Evolutionary conservation across 2,329 filamentous ascomycete species (phyloP).

Genomic region (Aspergillus felis): DNA sequence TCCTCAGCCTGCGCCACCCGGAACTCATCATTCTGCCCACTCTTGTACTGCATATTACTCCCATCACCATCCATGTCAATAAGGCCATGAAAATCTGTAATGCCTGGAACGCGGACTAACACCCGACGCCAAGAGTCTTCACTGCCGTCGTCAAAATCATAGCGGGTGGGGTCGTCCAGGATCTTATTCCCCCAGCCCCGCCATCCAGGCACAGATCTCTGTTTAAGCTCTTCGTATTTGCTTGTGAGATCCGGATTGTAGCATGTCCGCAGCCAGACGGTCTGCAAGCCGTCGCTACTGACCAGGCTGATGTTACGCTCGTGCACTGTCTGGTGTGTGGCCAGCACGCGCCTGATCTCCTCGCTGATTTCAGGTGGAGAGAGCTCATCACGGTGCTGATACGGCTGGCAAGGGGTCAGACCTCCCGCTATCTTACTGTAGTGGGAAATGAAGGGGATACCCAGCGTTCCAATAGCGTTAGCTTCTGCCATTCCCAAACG

Average conservation of each 20-base stretch:
- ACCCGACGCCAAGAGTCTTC: background rate
- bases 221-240: background rate
- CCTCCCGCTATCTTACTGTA: no score
- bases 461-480: background rate
- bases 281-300: background rate
- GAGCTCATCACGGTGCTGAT: background rate
- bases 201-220: background rate
- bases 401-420: background rate
- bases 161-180: background rate
- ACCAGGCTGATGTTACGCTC: background rate
- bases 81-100: no score
- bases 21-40: no score
- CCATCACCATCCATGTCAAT: no score
- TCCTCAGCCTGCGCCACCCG: no score
- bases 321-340: background rate
- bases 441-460: background rate
- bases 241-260: background rate
- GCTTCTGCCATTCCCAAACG: conserved; percentile 1
- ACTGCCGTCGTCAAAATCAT: background rate
- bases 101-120: no score
- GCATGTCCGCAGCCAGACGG: conserved; percentile 2
- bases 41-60: no score
- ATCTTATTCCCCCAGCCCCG: background rate
- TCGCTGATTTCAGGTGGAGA: background rate
- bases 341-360: background rate